Evolutionary conservation across 768 basidiomycete genomes (phyloP).

Genomic region (Trametes sanguinea): DNA sequence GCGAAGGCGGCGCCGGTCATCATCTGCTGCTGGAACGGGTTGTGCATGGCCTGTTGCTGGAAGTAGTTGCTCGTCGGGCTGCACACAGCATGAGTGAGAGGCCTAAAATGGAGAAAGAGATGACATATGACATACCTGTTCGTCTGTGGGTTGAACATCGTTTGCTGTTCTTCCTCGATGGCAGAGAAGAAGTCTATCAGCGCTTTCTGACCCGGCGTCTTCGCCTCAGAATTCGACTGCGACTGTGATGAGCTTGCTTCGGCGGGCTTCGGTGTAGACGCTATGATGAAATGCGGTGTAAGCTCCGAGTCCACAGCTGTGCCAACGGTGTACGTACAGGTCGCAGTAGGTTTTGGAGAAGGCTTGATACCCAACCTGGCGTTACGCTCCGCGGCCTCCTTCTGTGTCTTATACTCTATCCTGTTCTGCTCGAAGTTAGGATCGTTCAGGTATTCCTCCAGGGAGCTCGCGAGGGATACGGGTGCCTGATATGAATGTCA

Average conservation of each 20-base stretch:
- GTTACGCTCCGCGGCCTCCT: slow-evolving; percentile 57
- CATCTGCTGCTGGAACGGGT: slow-evolving; percentile 69
- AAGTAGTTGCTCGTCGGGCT: slow-evolving; percentile 54
- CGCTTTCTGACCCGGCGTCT: slow-evolving; percentile 46
- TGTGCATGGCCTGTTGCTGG: slow-evolving; percentile 61
- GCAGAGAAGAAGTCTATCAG: slow-evolving; percentile 85
- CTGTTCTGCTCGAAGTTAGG: slow-evolving; percentile 97
- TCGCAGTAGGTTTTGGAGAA: slow-evolving; percentile 28
- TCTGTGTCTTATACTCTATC: slow-evolving; percentile 86
- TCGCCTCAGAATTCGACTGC: slow-evolving; percentile 22
- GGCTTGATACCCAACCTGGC: slow-evolving; percentile 30
- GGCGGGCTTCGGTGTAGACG: slow-evolving; percentile 21
- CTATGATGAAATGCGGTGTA: slow-evolving; percentile 8
- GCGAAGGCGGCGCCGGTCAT: slow-evolving; percentile 38
- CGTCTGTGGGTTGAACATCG: slow-evolving; percentile 67
- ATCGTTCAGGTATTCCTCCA: slow-evolving; percentile 96
- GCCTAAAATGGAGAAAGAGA: no score
- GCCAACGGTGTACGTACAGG: slow-evolving; percentile 30
- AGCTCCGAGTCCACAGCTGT: neutral
- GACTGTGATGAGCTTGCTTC: slow-evolving; percentile 14
- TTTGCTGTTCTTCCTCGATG: slow-evolving; percentile 79
- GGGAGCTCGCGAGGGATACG: slow-evolving; percentile 86
- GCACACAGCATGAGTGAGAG: slow-evolving; percentile 1
- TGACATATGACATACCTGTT: slow-evolving; percentile 47
- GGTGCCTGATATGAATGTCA: slow-evolving; percentile 63